Base-by-base conservation (phyloP, 805 yeast genomes). In the Ogataea angusta region DNA sequence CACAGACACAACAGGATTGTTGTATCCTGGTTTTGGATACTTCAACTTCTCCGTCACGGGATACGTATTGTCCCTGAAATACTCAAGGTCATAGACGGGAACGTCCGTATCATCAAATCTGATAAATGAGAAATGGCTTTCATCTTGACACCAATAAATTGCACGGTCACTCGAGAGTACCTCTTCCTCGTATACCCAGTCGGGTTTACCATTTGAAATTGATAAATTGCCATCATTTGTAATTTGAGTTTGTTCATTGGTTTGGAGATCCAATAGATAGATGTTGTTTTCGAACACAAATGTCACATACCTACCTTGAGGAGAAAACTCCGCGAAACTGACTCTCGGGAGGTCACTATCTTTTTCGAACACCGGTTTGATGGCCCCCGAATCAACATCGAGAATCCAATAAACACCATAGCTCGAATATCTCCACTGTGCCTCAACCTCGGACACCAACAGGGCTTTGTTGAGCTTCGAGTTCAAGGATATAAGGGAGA, bases 171-270 rank as follows among this genome's bases (percentile, higher is more conserved):
- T 52, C 0, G 71, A 72, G 10, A 80, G 61, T 1, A 85, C 85
- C 53, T 85, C 95, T 54, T 85, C 95, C 57, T 85, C 95, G 58
- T 85, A 85, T 2, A 85, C 81, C 93, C 95, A 85, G 54, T 85
- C 93, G 0, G 90, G 80, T 47, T 71, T 80, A 5, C 87, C 95
- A 50, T 85, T 80, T 45, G 73, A 69, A 4, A 83, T 64, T 13
- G 70, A 62, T 0, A 47, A 54, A 10, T 72, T 63, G 0, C 89
- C 90, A 55, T 76, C 83, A 4, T 47, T 44, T 1, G 83, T 75
- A 8, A 78, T 56, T 42, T 63, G 68, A 0, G 46, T 54, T 4
- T 58, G 43, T 10, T 52, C 34, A 5, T 34, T 15, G 0, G 76
- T 49, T 35, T 21, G 22, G 21, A 43, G 35, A 19, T 72, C 60